These are phyloP conservation scores for Myxozyma melibiosi DNA, from an alignment of 805 yeast genomes.

Conservation along the genomic window DNA sequence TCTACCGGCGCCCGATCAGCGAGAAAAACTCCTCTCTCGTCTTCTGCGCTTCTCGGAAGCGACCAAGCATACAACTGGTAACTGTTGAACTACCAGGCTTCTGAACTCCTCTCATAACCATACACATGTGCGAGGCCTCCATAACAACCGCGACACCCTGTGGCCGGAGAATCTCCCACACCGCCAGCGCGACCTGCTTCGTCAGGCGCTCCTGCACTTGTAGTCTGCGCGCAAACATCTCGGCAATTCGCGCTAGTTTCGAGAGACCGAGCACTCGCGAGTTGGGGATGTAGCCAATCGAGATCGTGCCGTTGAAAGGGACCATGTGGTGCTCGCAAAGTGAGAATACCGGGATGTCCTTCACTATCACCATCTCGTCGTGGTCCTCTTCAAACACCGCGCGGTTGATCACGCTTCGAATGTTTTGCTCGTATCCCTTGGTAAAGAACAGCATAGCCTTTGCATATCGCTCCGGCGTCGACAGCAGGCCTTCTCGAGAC, in stretches of 20 bases:
- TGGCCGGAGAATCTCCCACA: constrained; percentile 87
- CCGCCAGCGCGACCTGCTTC: constrained; percentile 95
- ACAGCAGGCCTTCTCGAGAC: constrained; percentile 81
- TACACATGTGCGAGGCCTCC: constrained; percentile 98
- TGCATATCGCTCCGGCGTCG: constrained; percentile 96
- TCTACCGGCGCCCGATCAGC: constrained; percentile 47
- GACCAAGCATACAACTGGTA: constrained; percentile 96
- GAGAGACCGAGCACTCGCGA: constrained; percentile 89
- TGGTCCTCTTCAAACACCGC: constrained; percentile 98
- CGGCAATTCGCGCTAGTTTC: constrained; percentile 92
- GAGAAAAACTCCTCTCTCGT: constrained; percentile 95
- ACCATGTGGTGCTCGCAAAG: constrained; percentile 97
- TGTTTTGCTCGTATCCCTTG: constrained; percentile 93
- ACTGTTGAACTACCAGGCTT: constrained; percentile 91
- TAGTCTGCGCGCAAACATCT: constrained; percentile 91
- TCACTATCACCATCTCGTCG: constrained; percentile 97
- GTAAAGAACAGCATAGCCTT: constrained; percentile 95
- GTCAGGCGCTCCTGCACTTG: constrained; percentile 98
- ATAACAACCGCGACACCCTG: constrained; percentile 98
- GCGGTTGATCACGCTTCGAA: constrained; percentile 85
- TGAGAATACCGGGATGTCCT: constrained; percentile 89
- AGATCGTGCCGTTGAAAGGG: constrained; percentile 96
- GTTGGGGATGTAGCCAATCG: constrained; percentile 96
- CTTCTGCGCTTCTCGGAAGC: constrained; percentile 89
- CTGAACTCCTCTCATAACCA: constrained; percentile 98